A percentile compares a stretch with the other conserved stretches of the same genome.
Conservation (phyloP, 352 stramenopile species). For the Phytophthora melonis region DNA sequence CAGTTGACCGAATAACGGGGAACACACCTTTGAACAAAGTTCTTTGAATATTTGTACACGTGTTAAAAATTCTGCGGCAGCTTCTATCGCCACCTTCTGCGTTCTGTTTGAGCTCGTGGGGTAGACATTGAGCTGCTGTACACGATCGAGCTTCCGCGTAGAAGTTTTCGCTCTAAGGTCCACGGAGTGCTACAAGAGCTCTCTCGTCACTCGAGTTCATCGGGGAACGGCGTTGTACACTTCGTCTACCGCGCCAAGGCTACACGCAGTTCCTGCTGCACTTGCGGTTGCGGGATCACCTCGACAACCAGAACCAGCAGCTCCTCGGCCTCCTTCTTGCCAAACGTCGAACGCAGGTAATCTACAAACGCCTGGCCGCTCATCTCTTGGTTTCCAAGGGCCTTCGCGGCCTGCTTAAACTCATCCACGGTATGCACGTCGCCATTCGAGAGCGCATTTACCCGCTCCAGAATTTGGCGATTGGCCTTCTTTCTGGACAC, state of each 20-base stretch:
- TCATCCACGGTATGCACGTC: conserved; percentile 55
- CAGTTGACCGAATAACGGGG: conserved; percentile 24
- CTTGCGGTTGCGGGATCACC: conserved; percentile 64
- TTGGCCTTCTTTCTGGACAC: conserved; percentile 69
- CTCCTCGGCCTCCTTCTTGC: conserved; percentile 59
- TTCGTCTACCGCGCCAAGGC: conserved; percentile 50
- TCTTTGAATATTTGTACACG: conserved; percentile 52
- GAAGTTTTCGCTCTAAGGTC: background rate
- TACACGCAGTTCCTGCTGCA: conserved; percentile 67
- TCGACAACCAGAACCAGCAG: conserved; percentile 73
- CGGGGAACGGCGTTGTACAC: background rate
- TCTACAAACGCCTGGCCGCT: conserved; percentile 64
- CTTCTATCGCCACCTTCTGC: conserved; percentile 47
- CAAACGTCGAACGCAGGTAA: conserved; percentile 69
- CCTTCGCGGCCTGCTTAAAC: conserved; percentile 78
- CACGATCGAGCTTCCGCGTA: background rate
- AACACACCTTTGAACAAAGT: conserved; percentile 20
- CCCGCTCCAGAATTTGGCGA: conserved; percentile 72
- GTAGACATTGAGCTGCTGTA: conserved; percentile 1
- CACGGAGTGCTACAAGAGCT: background rate
- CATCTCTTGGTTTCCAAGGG: conserved; percentile 79
- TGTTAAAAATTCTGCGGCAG: conserved; percentile 35
- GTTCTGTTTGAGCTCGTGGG: conserved; percentile 26
- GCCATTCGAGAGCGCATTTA: conserved; percentile 62
- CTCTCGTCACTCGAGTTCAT: background rate